Base-by-base conservation (phyloP, 352 stramenopile genomes). In the Globisporangium canariense region DNA sequence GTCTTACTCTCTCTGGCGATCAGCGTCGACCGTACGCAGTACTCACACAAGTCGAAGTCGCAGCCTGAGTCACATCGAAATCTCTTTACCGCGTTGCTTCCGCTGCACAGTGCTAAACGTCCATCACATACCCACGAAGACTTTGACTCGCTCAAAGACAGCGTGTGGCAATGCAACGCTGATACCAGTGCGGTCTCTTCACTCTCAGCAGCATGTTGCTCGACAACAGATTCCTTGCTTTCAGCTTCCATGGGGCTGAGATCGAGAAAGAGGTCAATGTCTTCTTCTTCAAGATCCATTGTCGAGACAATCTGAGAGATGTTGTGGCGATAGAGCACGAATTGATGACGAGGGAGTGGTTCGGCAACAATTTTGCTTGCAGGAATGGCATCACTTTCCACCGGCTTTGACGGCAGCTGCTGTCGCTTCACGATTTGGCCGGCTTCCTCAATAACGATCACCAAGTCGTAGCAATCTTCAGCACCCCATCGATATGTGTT, bases 401-500 rank as follows among this genome's bases (percentile, higher is more conserved):
- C 58, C n/a, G 52, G 51, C 25, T 72, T 69, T n/a, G 54, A 70
- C 0, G 79, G 81, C 3, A 92, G 70, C 43, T 69, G 71, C 38
- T 87, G 86, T 20, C 73, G 81, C 46, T 87, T 71, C 25, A 90
- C 1, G 22, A 78, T 56, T 47, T 68, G 46, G 3, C 75, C 78
- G 56, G 79, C 55, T 50, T 80, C 80, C 71, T 90, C 82, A 20
- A 78, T 22, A n/a, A 93, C 78, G 16, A 91, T 74, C 18, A 88
- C 72, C 61, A 93, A 73, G 60, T 93, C 84, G 60, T 86, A 93
- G 71, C 84, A 91, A 10, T 71, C 70, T 70, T 93, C 82, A 13
- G 84, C 82, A 22, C 84, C 84, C 84, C 84, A 93, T 30, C 84
- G 70, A 64, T 93, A 93, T 16, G 84, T 93, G 58, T 93, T 93